Percentiles rank a stretch among this genome's conserved stretches.
Conservation (phyloP, 2,329 filamentous ascomycete genomes). For the Aureobasidium sp. region DNA sequence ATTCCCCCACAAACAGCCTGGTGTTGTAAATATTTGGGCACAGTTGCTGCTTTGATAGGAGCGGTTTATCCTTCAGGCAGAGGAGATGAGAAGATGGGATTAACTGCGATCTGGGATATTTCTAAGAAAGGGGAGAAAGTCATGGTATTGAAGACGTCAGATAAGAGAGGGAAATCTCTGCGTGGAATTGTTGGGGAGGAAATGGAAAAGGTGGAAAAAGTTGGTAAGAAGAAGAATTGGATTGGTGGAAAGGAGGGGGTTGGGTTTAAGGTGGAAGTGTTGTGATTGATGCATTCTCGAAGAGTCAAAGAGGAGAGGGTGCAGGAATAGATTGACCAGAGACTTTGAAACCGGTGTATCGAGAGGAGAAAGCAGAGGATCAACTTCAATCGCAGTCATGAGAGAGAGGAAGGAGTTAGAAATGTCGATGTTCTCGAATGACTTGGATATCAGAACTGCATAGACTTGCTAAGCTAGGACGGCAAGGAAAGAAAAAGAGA, state of each 20-base stretch:
- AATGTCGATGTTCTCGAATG: no score
- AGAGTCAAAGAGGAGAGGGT: no score
- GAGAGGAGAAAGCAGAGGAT: no score
- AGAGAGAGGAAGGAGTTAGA: no score
- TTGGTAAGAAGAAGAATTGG: slow-evolving; percentile 54
- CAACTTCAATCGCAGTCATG: no score
- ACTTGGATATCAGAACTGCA: no score
- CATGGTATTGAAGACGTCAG: slow-evolving; percentile 28
- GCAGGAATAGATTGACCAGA: no score
- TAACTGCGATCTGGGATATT: slow-evolving; percentile 35
- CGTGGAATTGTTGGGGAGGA: slow-evolving; percentile 34
- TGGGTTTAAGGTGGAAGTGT: slow-evolving; percentile 29
- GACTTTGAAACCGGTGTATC: no score
- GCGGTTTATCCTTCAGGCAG: slow-evolving; percentile 53
- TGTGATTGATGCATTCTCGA: no score
- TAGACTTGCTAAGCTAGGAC: no score
- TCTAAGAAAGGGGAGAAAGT: slow-evolving; percentile 35
- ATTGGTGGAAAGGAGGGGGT: slow-evolving; percentile 32
- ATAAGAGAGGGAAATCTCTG: slow-evolving; percentile 31
- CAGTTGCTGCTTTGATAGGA: slow-evolving; percentile 49
- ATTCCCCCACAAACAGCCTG: slow-evolving; percentile 49
- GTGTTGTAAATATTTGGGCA: slow-evolving; percentile 59
- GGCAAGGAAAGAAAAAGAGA: no score
- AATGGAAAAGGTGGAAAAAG: slow-evolving; percentile 41
- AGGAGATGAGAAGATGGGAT: slow-evolving; percentile 29